phyloP scores from a whole-genome alignment of 148 eudicot species.

The Rhododendron kiyosumense region DNA sequence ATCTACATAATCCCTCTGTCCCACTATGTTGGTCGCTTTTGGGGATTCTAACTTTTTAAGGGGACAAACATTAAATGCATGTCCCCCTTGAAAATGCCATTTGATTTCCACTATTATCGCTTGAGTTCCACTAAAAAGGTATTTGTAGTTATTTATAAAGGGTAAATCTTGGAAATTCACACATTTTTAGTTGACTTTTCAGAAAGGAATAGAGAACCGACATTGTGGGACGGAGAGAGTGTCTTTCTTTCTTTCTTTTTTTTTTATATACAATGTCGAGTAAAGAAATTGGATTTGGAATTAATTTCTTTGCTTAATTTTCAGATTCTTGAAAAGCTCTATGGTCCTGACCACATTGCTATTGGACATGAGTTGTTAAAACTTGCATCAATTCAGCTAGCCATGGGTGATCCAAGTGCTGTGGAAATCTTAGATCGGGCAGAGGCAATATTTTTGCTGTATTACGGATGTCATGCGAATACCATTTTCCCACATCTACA shows the following conservation, averaged over 20 bases:
- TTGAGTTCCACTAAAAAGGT: not conserved
- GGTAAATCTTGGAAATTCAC: not conserved
- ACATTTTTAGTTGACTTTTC: not conserved
- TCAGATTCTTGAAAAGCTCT: conserved; percentile 82
- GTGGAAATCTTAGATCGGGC: conserved; percentile 34
- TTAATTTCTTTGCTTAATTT: not conserved
- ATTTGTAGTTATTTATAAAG: not conserved
- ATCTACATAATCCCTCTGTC: not conserved
- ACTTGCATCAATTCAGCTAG: conserved; percentile 66
- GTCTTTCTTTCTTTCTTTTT: not conserved
- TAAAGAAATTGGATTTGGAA: not conserved
- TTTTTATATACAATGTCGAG: not conserved
- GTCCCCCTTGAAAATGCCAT: not conserved
- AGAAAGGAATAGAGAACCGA: not conserved
- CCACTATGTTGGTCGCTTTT: not conserved
- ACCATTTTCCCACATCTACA: conserved; percentile 50
- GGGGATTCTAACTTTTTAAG: not conserved
- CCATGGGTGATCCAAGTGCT: conserved; percentile 36
- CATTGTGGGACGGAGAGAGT: not conserved
- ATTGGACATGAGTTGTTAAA: conserved; percentile 79
- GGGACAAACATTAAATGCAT: not conserved
- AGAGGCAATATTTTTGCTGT: conserved; percentile 42
- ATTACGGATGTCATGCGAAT: conserved; percentile 69
- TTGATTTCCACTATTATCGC: not conserved
- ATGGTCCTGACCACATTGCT: conserved; percentile 57